phyloP scores from a whole-genome alignment of 2,329 filamentous ascomycete species.

The Phialemonium atrogriseum region DNA sequence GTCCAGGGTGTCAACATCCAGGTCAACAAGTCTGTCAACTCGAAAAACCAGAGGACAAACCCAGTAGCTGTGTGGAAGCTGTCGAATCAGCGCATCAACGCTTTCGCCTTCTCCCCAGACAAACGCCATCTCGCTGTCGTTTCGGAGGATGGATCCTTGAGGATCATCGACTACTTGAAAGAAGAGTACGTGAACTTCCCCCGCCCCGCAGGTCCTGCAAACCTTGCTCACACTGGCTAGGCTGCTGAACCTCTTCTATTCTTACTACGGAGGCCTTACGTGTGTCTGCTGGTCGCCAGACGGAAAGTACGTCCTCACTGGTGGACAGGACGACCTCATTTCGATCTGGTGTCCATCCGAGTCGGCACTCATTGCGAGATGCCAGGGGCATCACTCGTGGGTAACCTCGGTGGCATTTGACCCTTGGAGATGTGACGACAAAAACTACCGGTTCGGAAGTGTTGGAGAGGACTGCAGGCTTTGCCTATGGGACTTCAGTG shows the following conservation, averaged over 20 bases:
- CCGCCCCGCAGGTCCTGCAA: neutral
- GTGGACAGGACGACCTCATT: conserved; percentile 90
- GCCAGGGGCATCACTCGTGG: conserved; percentile 93
- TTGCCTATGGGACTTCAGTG: conserved; percentile 93
- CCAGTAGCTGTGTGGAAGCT: conserved; percentile 89
- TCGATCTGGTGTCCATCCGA: conserved; percentile 92
- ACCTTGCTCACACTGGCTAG: conserved; percentile 29
- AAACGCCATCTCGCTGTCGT: conserved; percentile 80
- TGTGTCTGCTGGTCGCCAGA: conserved; percentile 98
- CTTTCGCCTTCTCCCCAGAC: conserved; percentile 88
- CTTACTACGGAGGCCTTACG: conserved; percentile 87
- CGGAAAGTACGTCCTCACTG: conserved; percentile 89
- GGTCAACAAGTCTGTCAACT: conserved; percentile 85
- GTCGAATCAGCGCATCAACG: conserved; percentile 83
- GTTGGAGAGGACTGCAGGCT: conserved; percentile 90
- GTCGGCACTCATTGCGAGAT: conserved; percentile 76
- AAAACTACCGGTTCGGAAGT: conserved; percentile 91
- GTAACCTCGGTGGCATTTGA: conserved; percentile 91
- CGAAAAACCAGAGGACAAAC: conserved; percentile 87
- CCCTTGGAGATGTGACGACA: conserved; percentile 92
- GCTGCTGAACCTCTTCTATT: conserved; percentile 77
- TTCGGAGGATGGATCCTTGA: conserved; percentile 81
- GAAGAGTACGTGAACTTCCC: conserved; percentile 58
- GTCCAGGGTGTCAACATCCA: conserved; percentile 45
- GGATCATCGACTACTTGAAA: conserved; percentile 84